These are phyloP conservation scores for Ceratobasidium sp. DNA, from an alignment of 1,284 basidiomycete genomes.

Conservation along the genomic window DNA sequence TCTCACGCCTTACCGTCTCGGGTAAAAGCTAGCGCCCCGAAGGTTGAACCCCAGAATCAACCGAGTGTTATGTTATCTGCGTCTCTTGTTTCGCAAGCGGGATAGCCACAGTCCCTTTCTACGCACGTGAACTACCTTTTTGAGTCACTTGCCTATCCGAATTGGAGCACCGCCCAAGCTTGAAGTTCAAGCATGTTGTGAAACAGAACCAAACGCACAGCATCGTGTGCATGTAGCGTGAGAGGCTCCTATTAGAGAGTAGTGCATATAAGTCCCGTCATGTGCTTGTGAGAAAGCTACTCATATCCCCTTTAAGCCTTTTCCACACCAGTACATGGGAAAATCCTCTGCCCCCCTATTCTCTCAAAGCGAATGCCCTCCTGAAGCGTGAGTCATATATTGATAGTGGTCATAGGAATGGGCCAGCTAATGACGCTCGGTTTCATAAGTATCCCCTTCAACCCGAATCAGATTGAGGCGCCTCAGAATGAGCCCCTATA, in stretches of 20 bases:
- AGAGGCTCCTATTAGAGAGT: slow-evolving; percentile 49
- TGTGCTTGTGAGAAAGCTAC: slow-evolving; percentile 69
- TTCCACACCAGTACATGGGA: background rate
- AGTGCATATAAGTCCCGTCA: background rate
- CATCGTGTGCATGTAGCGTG: too few relatives aligned
- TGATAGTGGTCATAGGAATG: too few relatives aligned
- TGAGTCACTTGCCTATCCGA: too few relatives aligned
- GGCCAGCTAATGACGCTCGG: too few relatives aligned
- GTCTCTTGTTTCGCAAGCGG: background rate
- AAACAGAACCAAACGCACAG: too few relatives aligned
- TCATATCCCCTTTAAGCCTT: slow-evolving; percentile 67
- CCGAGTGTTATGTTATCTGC: too few relatives aligned
- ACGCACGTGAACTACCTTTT: too few relatives aligned
- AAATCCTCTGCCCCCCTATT: background rate
- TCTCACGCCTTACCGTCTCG: background rate
- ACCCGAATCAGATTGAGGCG: background rate
- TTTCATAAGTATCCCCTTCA: background rate
- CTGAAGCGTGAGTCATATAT: background rate
- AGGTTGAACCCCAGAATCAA: too few relatives aligned
- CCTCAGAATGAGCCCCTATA: background rate
- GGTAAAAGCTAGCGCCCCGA: background rate
- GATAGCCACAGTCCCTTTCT: too few relatives aligned
- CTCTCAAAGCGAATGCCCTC: background rate
- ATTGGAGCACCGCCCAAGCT: too few relatives aligned
- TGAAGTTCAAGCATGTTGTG: too few relatives aligned